Base-by-base conservation (phyloP, 1,284 basidiomycete genomes). In the Peniophora sp. region DNA sequence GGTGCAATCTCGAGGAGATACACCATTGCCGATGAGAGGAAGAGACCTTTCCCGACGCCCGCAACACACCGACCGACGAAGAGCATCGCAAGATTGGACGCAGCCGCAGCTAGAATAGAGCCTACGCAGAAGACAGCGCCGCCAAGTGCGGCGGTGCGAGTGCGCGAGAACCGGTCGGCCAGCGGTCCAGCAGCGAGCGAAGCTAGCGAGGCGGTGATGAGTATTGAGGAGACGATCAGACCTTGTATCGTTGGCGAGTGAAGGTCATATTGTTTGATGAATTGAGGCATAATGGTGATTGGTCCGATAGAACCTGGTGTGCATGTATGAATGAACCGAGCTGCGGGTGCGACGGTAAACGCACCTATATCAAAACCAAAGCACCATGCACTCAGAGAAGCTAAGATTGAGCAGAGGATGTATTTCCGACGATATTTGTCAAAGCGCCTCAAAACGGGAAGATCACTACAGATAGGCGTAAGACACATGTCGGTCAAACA, bases 31-130 rank as follows among this genome's bases (percentile, higher is more conserved):
- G 69, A 67, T 1, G 70, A 72, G 45, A 76, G 63, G 57, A 75
- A 75, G 16, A 78, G 59, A 2, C 75, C 76, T 55, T 78, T 69
- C 12, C 73, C 76, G 1, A 72, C 56, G 0, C 76, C 78, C 1
- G 75, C 70, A 25, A 79, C 59, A 24, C 72, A 69, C 22, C 78
- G 64, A 2, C 74, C 78, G 20, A 72, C 63, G 36, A 79, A 68
- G 27, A 78, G 60, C 53, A 68, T 59, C 38, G 66, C 58, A 32
- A 70, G 63, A 20, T 52, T 59, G 36, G 58, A 59, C 48, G 64
- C 62, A 45, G 63, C 65, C 50, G 66, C 62, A 3, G 64, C 64
- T 32, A 71, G 61, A 10, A 64, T 63, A 34, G 67, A 68, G 1
- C 75, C 74, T 14, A 66, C 32, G 11, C 68, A 62, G 49, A 73